Percentiles rank a stretch among this genome's conserved stretches.
Conservation (phyloP, 345 rosid species). For the Melaleuca quinquenervia region DNA sequence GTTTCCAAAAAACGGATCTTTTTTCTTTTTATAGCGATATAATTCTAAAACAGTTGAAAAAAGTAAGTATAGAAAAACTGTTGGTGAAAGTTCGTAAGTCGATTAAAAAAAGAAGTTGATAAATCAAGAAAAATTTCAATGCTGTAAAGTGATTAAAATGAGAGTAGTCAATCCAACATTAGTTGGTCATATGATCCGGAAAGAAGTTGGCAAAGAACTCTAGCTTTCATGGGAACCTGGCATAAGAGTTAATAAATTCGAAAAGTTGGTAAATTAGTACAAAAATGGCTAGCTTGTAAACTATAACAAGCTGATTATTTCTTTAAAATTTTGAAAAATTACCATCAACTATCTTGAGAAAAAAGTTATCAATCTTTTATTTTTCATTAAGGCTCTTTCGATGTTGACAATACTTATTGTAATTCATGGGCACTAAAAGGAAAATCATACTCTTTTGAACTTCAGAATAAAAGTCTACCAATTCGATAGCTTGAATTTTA, state of each 20-base stretch:
- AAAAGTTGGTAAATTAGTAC: neutral
- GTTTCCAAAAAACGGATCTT: neutral
- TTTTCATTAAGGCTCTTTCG: neutral
- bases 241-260: neutral
- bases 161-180: neutral
- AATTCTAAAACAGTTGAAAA: neutral
- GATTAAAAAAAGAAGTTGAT: neutral
- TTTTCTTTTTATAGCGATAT: neutral
- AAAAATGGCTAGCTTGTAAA: neutral
- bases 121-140: neutral
- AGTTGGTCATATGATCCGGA: neutral
- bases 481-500: neutral
- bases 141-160: neutral
- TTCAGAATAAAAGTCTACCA: neutral
- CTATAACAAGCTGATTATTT: neutral
- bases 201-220: neutral
- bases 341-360: neutral
- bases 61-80: neutral
- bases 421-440: rapidly evolving
- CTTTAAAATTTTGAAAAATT: neutral
- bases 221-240: neutral
- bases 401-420: neutral
- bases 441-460: neutral
- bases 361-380: neutral
- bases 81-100: neutral